phyloP scores from a whole-genome alignment of 768 basidiomycete species.

The Exsudoporus frostii region DNA sequence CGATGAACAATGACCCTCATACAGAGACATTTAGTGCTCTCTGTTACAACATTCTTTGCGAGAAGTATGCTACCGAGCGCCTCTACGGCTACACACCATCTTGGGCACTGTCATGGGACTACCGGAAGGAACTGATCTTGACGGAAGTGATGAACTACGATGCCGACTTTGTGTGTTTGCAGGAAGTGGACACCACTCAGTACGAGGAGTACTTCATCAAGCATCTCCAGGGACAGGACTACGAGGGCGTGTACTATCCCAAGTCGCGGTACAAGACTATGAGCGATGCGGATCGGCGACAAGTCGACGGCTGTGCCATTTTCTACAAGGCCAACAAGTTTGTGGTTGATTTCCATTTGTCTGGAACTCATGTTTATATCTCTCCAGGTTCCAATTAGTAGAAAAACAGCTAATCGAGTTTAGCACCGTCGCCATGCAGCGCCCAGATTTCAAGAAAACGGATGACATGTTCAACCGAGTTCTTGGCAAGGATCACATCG shows the following conservation, averaged over 20 bases:
- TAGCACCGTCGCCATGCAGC: constrained; percentile 87
- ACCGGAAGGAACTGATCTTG: constrained; percentile 84
- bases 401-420: constrained; percentile 95
- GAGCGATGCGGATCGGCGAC: constrained; percentile 77
- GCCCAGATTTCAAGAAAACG: constrained; percentile 92
- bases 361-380: constrained; percentile 1
- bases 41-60: constrained; percentile 94
- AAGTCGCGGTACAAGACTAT: constrained; percentile 94
- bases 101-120: constrained; percentile 96
- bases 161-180: constrained; percentile 89
- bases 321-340: constrained; percentile 91
- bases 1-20: constrained; percentile 56
- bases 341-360: constrained; percentile 32
- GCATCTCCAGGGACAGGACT: constrained; percentile 68
- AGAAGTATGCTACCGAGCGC: constrained; percentile 81
- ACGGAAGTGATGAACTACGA: constrained; percentile 78
- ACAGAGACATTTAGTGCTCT: constrained; percentile 78
- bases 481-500: constrained; percentile 91
- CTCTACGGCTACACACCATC: constrained; percentile 95
- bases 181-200: constrained; percentile 91
- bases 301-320: constrained; percentile 94
- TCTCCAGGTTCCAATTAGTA: constrained; percentile 78
- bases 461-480: constrained; percentile 99
- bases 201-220: constrained; percentile 89
- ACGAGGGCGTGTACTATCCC: constrained; percentile 89